Conservation (phyloP, 768 basidiomycete species). For the Lyophyllum shimeji region DNA sequence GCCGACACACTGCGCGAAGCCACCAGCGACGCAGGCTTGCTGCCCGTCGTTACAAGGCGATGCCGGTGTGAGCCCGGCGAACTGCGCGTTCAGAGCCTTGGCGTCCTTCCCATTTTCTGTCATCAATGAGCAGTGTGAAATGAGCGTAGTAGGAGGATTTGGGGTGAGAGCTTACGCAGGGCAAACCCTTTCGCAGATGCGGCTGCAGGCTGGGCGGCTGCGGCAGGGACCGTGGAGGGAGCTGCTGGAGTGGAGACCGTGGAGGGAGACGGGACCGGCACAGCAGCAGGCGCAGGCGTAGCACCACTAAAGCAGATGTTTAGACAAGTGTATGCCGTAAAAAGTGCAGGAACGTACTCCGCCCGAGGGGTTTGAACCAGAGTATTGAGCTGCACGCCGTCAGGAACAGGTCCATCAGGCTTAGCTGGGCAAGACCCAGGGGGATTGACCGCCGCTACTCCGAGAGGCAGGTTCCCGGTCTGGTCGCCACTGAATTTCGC, state of each 20-base stretch:
- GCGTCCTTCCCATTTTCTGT: constrained; percentile 21
- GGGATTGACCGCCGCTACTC: constrained; percentile 36
- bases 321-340: not conserved
- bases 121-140: not conserved
- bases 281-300: not conserved
- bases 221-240: not conserved
- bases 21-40: constrained; percentile 19
- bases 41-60: constrained; percentile 25
- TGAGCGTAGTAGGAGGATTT: not conserved
- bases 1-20: constrained; percentile 24
- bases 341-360: constrained; percentile 1
- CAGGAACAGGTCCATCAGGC: constrained; percentile 40
- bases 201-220: not conserved
- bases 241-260: too few relatives aligned
- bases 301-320: not conserved
- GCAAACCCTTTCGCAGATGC: not conserved
- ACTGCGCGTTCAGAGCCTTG: constrained; percentile 22
- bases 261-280: not conserved
- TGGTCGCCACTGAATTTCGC: constrained; percentile 40
- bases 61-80: constrained; percentile 20
- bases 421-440: constrained; percentile 48
- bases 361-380: constrained; percentile 34
- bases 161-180: not conserved
- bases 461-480: constrained; percentile 47
- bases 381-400: constrained; percentile 42